Evolutionary conservation across 441 rosid species (phyloP), one percentile per base, ranked within the genome.

Genomic region (Erodium moschatum): DNA sequence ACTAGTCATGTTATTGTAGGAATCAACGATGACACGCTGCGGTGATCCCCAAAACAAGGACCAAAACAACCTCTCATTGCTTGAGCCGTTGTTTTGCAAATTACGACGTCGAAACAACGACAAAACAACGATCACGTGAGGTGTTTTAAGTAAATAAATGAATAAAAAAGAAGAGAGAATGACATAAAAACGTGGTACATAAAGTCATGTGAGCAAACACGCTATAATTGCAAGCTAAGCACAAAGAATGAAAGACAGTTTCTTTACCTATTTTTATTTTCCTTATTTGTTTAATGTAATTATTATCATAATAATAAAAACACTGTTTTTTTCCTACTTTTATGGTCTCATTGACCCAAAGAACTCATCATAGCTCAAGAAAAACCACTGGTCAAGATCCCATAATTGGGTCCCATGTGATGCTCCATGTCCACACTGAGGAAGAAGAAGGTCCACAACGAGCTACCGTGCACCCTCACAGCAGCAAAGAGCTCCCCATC

Each of bases 381-480:
- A 52, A 52, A 15, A 19, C 12, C 63, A 58, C 63, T 58, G 63
- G 63, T 58, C 63, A 58, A 58, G 63, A 58, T 58, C 63, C 63
- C 63, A 58, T 19, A 18, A 58, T 58, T 58, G 63, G 63, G 63
- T 18, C 63, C 63, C 63, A 58, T 58, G 63, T 56, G 63, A 58
- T 58, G 13, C 19, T 21, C 42, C 4, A 0, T 38, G 42, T 24
- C 27, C 27, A 24, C 27, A 24, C 27, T 24, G 27, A 24, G 27
- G 27, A 58, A 58, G 24, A 19, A 19, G 63, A 58, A 21, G 63
- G 13, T 58, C 63, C 63, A 58, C 63, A 58, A 10, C 11, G 19
- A 21, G 27, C 4, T 58, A 58, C 63, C 27, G 8, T 58, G 63
- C 63, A 58, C 63, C 63, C 11, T 58, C 63, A 19, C 27, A 19